Conservation (phyloP, 129 eudicot genomes). For the Heracleum sosnowskyi region DNA sequence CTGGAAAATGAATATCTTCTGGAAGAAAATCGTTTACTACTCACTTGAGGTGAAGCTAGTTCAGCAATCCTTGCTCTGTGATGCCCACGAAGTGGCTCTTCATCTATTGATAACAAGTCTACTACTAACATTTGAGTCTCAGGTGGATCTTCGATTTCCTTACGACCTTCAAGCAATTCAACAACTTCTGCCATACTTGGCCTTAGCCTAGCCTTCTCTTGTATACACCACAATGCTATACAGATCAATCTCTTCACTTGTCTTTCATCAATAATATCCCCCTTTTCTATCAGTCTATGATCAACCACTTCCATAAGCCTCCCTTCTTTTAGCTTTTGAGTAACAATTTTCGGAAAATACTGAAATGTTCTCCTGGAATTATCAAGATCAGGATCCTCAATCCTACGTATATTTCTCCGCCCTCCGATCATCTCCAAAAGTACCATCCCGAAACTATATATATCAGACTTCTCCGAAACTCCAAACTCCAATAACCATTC, state of each 20-base stretch:
- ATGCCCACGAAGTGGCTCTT: slow-evolving; percentile 20
- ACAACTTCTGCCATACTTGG: slow-evolving; percentile 75
- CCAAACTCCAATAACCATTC: slow-evolving; percentile 89
- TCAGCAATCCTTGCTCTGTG: slow-evolving; percentile 27
- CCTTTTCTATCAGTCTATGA: slow-evolving; percentile 41
- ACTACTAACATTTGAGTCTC: slow-evolving; percentile 64
- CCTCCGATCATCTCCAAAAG: slow-evolving; percentile 79
- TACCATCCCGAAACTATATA: slow-evolving; percentile 85
- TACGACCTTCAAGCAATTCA: slow-evolving; percentile 73
- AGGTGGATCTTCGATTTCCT: slow-evolving; percentile 64
- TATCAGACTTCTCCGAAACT: slow-evolving; percentile 65
- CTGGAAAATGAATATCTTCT: slow-evolving; percentile 37
- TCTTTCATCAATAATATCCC: slow-evolving; percentile 37
- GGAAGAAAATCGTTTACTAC: slow-evolving; percentile 21
- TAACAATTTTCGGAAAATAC: slow-evolving; percentile 64
- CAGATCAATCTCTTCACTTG: slow-evolving; percentile 48
- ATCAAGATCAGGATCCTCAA: slow-evolving; percentile 27
- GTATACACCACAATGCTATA: slow-evolving; percentile 83
- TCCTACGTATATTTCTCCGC: slow-evolving; percentile 43
- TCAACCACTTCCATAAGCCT: slow-evolving; percentile 68
- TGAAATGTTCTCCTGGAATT: slow-evolving; percentile 36
- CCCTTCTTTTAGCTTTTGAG: slow-evolving; percentile 54
- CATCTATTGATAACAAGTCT: slow-evolving; percentile 45
- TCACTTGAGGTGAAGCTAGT: slow-evolving; percentile 21
- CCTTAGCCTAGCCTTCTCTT: slow-evolving; percentile 64